These are phyloP conservation scores for Ceratocystis harringtonii DNA, from an alignment of 2,329 filamentous ascomycete species.

Conservation along the genomic window DNA sequence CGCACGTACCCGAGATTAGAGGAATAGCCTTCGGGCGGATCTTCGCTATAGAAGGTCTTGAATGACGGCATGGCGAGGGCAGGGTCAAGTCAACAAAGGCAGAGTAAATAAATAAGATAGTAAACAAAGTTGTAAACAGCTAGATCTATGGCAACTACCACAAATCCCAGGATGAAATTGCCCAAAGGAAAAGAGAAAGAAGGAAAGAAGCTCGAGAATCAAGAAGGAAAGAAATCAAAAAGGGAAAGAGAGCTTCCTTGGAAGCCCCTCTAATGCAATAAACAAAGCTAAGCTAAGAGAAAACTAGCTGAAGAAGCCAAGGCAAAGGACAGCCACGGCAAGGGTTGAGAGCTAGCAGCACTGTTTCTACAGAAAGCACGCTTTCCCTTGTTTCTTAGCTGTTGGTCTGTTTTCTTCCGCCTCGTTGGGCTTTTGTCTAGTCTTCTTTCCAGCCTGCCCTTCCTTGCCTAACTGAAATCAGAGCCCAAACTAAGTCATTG, in stretches of 20 bases:
- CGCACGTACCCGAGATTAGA: constrained; percentile 14
- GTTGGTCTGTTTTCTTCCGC: not conserved
- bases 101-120: not conserved
- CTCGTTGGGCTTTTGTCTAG: not conserved
- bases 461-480: constrained; percentile 1
- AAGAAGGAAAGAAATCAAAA: constrained; percentile 2
- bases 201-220: not conserved
- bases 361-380: not conserved
- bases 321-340: not conserved
- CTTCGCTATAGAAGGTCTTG: constrained; percentile 15
- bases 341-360: not conserved
- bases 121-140: not conserved
- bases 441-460: not conserved
- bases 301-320: not conserved
- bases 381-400: not conserved
- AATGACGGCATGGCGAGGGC: constrained; percentile 12
- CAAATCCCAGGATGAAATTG: not conserved
- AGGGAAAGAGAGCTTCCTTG: not conserved
- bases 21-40: constrained; percentile 15
- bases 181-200: not conserved
- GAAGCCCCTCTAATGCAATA: constrained; percentile 3
- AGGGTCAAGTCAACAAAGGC: not conserved
- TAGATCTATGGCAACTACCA: not conserved
- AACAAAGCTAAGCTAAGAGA: not conserved
- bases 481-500: not conserved